Evolutionary conservation across 2,329 filamentous ascomycete genomes (phyloP), one percentile per base, ranked within the genome.

Genomic region (Aspergillus proliferans): DNA sequence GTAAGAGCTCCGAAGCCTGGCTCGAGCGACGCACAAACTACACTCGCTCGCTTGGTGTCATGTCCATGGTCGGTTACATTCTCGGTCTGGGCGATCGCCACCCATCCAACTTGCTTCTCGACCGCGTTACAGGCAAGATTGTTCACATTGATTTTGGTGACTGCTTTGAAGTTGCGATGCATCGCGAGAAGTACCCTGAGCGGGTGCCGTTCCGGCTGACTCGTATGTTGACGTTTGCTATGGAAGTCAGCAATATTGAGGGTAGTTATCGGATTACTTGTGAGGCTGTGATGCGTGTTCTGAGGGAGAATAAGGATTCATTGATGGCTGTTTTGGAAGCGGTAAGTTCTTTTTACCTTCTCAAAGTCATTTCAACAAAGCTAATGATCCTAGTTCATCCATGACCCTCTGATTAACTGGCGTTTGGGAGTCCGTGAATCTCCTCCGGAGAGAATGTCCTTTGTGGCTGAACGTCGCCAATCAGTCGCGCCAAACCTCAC

Each of bases 31-130:
- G 93, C 47, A 98, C 94, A n/a, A 98, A 95, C 67, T 99, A 98
- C 73, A 98, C 93, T 15, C 86, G 93, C 50, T 97, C 92, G 1
- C 78, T 98, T 2, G 93, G 89, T 59, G 93, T 98, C 62, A 99
- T 98, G 93, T 96, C 90, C n/a, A 98, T 99, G 90, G 93, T 97
- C n/a, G 93, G 93, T 55, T 99, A 99, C 70, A 97, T 99, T 56
- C 83, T 99, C 19, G 93, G 93, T 52, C 78, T 99, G 12, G 93
- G 93, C 48, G 93, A 99, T 73, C 85, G 93, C 43, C 93, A 99
- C 72, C 94, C 94, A 34, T 96, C 90, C 52, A 99, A 99, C 69
- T 75, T 99, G 63, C 94, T 98, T 86, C 85, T 99, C 38, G 93
- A 98, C 69, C 86, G 90, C 36, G 84, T 94, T 52, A 97, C 92